Conservation (phyloP, 2,329 filamentous ascomycete species). For the Microcyclospora tardicrescens region DNA sequence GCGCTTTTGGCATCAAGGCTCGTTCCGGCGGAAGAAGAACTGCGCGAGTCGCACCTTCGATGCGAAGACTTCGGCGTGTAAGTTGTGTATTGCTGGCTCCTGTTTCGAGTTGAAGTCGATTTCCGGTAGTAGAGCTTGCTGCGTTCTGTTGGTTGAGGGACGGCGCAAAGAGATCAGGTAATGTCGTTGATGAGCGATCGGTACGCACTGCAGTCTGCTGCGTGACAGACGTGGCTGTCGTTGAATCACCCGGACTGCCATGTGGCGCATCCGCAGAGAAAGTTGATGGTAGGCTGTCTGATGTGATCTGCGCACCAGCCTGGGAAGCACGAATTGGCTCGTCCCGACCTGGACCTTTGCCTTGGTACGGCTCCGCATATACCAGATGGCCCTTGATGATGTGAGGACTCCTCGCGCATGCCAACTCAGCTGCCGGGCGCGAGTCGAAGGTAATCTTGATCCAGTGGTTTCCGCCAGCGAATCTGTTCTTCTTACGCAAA, state of each 20-base stretch:
- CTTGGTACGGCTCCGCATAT: conserved; percentile 35
- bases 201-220: not conserved
- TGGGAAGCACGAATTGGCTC: conserved; percentile 28
- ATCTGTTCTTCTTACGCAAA: conserved; percentile 64
- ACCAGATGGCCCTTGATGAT: conserved; percentile 35
- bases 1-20: conserved; percentile 36
- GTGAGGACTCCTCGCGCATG: conserved; percentile 35
- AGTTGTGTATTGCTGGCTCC: not conserved
- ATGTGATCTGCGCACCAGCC: conserved; percentile 19
- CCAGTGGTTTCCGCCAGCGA: conserved; percentile 80
- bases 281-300: conserved; percentile 14
- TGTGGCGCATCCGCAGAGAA: conserved; percentile 18
- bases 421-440: conserved; percentile 35
- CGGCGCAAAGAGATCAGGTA: not conserved
- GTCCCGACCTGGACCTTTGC: conserved; percentile 32
- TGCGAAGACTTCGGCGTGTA: conserved; percentile 18
- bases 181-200: not conserved
- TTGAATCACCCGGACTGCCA: conserved; percentile 20
- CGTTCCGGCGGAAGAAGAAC: conserved; percentile 31
- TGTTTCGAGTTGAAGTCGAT: not conserved
- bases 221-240: conserved; percentile 24
- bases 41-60: conserved; percentile 27
- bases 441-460: conserved; percentile 48
- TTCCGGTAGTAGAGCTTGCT: not conserved
- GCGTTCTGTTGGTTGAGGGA: too few species aligned